Base-by-base conservation (phyloP, 345 rosid species). In the Psidium guajava region DNA sequence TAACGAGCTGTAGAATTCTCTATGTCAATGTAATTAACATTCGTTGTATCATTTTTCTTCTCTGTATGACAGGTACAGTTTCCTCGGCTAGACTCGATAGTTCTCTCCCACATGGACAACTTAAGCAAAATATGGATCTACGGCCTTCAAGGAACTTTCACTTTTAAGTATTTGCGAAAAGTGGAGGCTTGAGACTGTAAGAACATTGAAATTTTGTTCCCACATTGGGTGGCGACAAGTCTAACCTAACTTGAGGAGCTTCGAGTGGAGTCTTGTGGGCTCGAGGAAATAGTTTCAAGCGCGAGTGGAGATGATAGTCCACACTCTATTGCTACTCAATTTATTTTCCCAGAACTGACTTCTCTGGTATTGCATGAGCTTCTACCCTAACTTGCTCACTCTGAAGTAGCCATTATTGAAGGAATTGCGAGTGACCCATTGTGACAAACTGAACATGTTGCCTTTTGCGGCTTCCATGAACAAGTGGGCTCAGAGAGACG, bases 21-120 rank as follows among this genome's bases (percentile, higher is more conserved):
- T 57, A 25, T 24, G 6, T 57, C 61, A 57, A 5, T 24, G 61
- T 5, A 10, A 25, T 57, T 14, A 25, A 25, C 27, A 57, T 57
- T 57, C 14, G 25, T 4, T 11, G 3, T 4, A 6, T 57, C 61
- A 57, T 57, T 25, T 57, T 56, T 57, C 25, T 57, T 14, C 25
- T 11, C 36, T 36, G 3, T 57, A 57, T 57, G 28, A 6, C 28
- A 57, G 15, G 61, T 57, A 25, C 28, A 57, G 10, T 57, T 24
- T 57, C 61, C 28, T 2, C 0, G 2, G 0, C 61, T 57, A 24
- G 0, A 0, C 1, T 5, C 0, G 3, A 57, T 57, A 25, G 7
- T 5, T 57, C 64, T 57, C 28, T 57, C 64, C 28, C 28, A 57
- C 3, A 57, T 57, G 64, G 28, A 25, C 28, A 57, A 57, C 12